Evolutionary conservation across 2,329 filamentous ascomycete species (phyloP).

Genomic region (Fusarium keratoplasticum): DNA sequence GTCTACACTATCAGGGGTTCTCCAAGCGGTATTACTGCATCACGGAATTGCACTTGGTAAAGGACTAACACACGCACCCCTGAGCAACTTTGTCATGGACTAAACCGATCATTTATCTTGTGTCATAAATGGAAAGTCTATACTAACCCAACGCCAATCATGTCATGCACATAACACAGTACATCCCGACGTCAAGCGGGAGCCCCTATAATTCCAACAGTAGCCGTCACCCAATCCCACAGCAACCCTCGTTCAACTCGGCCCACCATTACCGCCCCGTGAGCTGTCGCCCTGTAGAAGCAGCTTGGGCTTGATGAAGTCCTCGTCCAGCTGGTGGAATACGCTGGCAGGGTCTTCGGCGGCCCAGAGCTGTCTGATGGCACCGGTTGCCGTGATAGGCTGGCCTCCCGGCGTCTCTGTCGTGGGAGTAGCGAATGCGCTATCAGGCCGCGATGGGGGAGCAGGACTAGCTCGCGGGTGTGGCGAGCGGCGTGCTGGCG

Average conservation of each 20-base stretch:
- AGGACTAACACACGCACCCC: background rate
- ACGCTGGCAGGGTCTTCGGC: constrained; percentile 89
- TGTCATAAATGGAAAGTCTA: constrained; percentile 35
- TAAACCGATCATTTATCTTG: constrained; percentile 20
- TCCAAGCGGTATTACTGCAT: background rate
- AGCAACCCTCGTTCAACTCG: constrained; percentile 26
- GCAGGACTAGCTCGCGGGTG: constrained; percentile 45
- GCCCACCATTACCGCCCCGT: constrained; percentile 43
- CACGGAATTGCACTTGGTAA: background rate
- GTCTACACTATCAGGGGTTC: background rate
- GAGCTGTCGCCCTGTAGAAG: constrained; percentile 76
- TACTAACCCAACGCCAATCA: constrained; percentile 43
- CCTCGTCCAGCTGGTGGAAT: constrained; percentile 94
- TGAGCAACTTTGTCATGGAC: background rate
- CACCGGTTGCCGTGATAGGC: constrained; percentile 77
- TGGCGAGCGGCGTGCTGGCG: constrained; percentile 63
- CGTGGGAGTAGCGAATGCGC: constrained; percentile 47
- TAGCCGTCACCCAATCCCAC: background rate
- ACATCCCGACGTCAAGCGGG: constrained; percentile 17
- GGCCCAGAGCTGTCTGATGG: constrained; percentile 84
- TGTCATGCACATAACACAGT: constrained; percentile 42
- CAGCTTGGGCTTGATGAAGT: constrained; percentile 93
- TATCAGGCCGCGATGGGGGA: constrained; percentile 42
- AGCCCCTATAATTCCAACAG: constrained; percentile 13
- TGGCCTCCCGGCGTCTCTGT: constrained; percentile 46